Evolutionary conservation across 2,329 filamentous ascomycete genomes (phyloP), one percentile per base, ranked within the genome.

Genomic region (Pseudogymnoascus sp.): DNA sequence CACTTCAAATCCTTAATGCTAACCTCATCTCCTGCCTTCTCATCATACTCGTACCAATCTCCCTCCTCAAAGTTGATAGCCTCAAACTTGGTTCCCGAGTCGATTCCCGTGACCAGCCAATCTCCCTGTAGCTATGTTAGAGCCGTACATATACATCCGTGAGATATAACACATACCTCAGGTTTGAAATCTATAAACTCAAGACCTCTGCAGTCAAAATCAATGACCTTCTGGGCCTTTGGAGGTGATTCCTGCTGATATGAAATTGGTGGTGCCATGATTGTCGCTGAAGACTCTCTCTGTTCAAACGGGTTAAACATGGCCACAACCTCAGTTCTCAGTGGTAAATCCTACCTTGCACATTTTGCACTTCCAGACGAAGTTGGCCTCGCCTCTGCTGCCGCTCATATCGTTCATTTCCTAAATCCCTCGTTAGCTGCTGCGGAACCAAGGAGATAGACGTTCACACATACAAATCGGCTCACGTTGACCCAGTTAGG

Each of bases 321-420:
- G 16, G 16, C 18, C 12, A 69, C 59, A 66, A 62, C 33, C 16
- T 11, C 8, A 3, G 2, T 59, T 31, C 11, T 2, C 12, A 60
- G 33, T n/a, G 23, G 5, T 42, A 35, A 50, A 16, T 74, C 77
- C 31, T 69, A 94, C 92, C 84, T 94, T 95, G 86, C 94, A 99
- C 74, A 94, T 93, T 77, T 95, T 96, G 83, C 94, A 99, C 75
- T 87, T 92, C 93, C 94, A 99, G n/a, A 99, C 94, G 76, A 99
- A 99, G 76, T 97, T 97, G 65, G 94, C 94, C 76, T 97, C 92
- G 67, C 94, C 94, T 71, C 91, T 85, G 75, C 92, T 97, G 37
- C 92, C 92, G 67, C 91, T 94, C 75, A 97, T 86, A 67, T 97
- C 92, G 73, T 95, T 92, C 71, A 81, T 83, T 73, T 97, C 93